A percentile compares a stretch with the other conserved stretches of the same genome.
Conservation (phyloP, 2,329 filamentous ascomycete species). For the Xylaria sp. region DNA sequence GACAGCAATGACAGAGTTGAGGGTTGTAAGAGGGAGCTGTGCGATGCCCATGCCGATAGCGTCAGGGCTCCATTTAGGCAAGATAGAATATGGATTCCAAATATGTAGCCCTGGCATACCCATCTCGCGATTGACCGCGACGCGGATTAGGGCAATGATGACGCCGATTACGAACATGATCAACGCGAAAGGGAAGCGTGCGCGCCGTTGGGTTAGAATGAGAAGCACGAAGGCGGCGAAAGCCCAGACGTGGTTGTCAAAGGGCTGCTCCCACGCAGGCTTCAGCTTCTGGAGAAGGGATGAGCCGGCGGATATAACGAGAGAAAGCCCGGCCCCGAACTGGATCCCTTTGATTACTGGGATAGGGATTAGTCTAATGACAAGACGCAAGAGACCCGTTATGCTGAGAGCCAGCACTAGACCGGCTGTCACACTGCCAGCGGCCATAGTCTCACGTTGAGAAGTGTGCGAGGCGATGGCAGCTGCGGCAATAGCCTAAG, state of each 20-base stretch:
- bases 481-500: constrained; percentile 84
- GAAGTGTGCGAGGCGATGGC: constrained; percentile 78
- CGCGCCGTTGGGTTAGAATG: constrained; percentile 71
- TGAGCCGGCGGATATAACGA: constrained; percentile 80
- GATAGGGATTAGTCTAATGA: constrained; percentile 79
- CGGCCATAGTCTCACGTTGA: constrained; percentile 78
- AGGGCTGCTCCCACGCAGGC: constrained; percentile 70
- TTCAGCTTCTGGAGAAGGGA: constrained; percentile 72
- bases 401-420: constrained; percentile 80
- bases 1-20: constrained; percentile 93
- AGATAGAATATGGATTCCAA: constrained; percentile 67
- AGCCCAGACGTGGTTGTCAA: constrained; percentile 84
- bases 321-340: constrained; percentile 86
- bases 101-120: constrained; percentile 64
- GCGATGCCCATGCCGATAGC: constrained; percentile 75
- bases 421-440: constrained; percentile 80
- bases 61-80: constrained; percentile 57
- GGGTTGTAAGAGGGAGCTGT: constrained; percentile 88
- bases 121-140: constrained; percentile 46
- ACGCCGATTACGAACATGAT: constrained; percentile 76
- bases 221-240: constrained; percentile 78
- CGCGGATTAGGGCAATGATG: constrained; percentile 66
- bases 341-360: constrained; percentile 96
- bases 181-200: constrained; percentile 81
- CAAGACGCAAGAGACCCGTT: constrained; percentile 81